Percentiles rank a stretch among this genome's conserved stretches.
Evolutionary conservation across 805 yeast genomes (phyloP).

Genomic region (Wickerhamomyces rabaulensis): DNA sequence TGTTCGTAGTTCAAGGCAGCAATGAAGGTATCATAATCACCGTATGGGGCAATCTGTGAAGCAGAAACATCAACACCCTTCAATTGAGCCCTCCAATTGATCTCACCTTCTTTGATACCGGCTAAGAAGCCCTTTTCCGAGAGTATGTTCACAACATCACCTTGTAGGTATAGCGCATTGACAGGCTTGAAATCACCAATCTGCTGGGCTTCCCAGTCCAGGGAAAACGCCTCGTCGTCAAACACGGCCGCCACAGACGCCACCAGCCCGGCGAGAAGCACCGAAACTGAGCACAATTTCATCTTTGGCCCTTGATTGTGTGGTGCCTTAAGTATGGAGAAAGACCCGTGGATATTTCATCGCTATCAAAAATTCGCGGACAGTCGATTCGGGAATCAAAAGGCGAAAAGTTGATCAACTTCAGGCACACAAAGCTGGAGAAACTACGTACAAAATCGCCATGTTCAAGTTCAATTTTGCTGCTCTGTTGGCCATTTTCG

Average conservation of each 20-base stretch:
- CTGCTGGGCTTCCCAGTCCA: conserved; percentile 49
- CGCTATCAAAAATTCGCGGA: not conserved
- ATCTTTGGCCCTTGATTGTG: not conserved
- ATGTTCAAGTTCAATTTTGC: conserved; percentile 5
- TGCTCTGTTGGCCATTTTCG: not conserved
- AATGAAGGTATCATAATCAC: conserved; percentile 3
- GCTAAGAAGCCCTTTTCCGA: conserved; percentile 27
- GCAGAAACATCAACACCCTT: conserved; percentile 14
- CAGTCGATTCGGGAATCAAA: not conserved
- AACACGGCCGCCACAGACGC: conserved; percentile 23
- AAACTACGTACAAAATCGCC: not conserved
- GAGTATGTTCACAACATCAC: conserved; percentile 22
- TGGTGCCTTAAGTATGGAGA: not conserved
- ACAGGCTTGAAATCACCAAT: conserved; percentile 33
- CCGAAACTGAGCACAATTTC: not conserved
- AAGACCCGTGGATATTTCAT: not conserved
- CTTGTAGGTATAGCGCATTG: conserved; percentile 13
- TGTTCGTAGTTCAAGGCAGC: conserved; percentile 20
- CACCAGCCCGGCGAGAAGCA: not conserved
- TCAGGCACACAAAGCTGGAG: not conserved
- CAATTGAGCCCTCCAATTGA: conserved; percentile 28
- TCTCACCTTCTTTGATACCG: conserved; percentile 31
- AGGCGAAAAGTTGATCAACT: not conserved
- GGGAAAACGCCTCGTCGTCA: conserved; percentile 47
- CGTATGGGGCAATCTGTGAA: conserved; percentile 8